A percentile compares a stretch with the other conserved stretches of the same genome.
Conservation (phyloP, 257 asterid species). For the Solanum tarijense region DNA sequence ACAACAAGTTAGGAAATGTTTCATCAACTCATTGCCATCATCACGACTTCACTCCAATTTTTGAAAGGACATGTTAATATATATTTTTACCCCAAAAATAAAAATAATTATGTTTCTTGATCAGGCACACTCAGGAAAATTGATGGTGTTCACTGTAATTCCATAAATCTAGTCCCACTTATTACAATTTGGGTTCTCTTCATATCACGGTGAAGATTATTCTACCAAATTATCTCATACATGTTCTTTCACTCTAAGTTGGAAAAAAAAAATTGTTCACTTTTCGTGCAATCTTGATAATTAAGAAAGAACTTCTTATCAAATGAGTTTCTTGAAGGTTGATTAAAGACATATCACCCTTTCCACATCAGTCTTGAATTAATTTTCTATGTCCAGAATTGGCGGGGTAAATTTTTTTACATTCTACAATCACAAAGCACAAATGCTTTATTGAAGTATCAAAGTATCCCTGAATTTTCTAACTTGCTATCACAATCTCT, state of each 20-base stretch:
- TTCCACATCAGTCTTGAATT: not conserved
- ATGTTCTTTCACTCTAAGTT: not conserved
- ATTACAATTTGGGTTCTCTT: not conserved
- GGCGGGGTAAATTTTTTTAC: not conserved
- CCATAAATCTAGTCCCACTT: not conserved
- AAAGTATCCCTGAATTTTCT: not conserved
- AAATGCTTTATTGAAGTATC: not conserved
- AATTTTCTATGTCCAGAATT: not conserved
- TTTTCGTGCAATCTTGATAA: not conserved
- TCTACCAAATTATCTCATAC: not conserved
- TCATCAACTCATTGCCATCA: not conserved
- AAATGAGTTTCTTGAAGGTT: not conserved
- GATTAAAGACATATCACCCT: not conserved
- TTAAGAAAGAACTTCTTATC: not conserved
- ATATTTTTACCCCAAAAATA: not conserved
- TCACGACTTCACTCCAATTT: not conserved
- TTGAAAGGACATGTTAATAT: not conserved
- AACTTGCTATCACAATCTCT: not conserved
- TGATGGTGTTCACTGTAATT: not conserved
- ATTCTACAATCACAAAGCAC: not conserved
- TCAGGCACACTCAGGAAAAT: not conserved
- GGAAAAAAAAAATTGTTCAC: not conserved
- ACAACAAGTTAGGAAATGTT: not conserved
- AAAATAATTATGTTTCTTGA: not conserved
- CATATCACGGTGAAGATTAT: not conserved